phyloP scores from a whole-genome alignment of 768 basidiomycete genomes.

The Auricularia heimuer region DNA sequence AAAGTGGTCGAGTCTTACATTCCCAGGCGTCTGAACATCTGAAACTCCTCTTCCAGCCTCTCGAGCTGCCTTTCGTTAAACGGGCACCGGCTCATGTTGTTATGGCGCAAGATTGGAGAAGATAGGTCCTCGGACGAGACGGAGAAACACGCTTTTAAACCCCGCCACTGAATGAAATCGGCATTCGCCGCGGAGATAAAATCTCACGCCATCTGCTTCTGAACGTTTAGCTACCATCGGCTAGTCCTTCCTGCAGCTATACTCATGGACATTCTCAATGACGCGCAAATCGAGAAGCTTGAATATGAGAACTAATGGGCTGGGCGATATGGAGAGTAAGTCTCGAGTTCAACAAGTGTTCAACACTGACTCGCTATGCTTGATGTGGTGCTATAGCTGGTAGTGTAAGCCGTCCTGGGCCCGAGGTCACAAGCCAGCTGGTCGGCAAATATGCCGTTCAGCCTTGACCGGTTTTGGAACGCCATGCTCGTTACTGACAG shows the following conservation, averaged over 20 bases:
- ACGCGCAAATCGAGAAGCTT: background rate
- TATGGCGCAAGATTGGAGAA: background rate
- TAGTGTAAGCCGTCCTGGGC: background rate
- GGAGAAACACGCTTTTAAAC: too few species aligned
- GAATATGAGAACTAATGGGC: background rate
- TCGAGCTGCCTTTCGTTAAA: background rate
- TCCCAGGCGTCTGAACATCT: background rate
- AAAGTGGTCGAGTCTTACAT: background rate
- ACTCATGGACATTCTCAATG: background rate
- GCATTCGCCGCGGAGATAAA: too few species aligned
- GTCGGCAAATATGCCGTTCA: background rate
- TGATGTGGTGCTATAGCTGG: background rate
- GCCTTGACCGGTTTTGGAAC: too few species aligned
- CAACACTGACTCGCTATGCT: background rate
- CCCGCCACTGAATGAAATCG: too few species aligned
- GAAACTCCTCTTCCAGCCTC: background rate
- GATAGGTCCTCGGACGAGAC: background rate
- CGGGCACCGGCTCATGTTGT: background rate
- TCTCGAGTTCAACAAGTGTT: too few species aligned
- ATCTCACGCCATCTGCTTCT: too few species aligned
- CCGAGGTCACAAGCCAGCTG: background rate
- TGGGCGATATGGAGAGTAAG: background rate
- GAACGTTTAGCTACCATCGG: too few species aligned
- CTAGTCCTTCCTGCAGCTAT: too few species aligned
- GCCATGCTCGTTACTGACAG: too few species aligned